Evolutionary conservation across 176 grass and related monocot genomes (phyloP), one percentile per base, ranked within the genome.

Genomic region (Hsuehochloa calcarea): DNA sequence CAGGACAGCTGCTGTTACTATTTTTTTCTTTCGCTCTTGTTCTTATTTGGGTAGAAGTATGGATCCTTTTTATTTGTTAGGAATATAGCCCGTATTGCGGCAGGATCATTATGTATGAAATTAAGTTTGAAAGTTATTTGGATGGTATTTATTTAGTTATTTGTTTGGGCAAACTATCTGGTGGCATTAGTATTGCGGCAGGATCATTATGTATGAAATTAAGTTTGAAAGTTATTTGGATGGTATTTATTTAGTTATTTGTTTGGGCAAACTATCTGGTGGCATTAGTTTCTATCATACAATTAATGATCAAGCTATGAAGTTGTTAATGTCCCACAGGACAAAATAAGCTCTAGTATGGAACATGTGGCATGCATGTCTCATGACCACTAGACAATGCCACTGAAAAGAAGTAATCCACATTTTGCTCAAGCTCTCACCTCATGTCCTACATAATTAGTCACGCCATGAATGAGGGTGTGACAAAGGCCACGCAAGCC

Each of bases 161-260:
- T 85, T 65, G 31, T 85, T 35, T 85, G 25, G 45, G 82, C 16
- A 75, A 77, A 23, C 26, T 50, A 10, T 38, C 46, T 22, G 12
- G 16, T n/a, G n/a, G n/a, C n/a, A n/a, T n/a, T n/a, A n/a, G 38
- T 47, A 78, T 55, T 44, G 66, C 27, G 8, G 5, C 37, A 35
- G 40, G 13, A 40, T 16, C 41, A 71, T 3, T 47, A 19, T 29
- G 31, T 39, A 51, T 8, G 22, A 64, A 72, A 62, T 50, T 23
- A 65, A 72, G 34, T 52, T 14, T 68, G 0, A 37, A 37, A 37
- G 37, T 37, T n/a, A n/a, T n/a, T n/a, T n/a, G n/a, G n/a, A n/a
- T n/a, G n/a, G n/a, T n/a, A n/a, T n/a, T n/a, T n/a, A 31, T 80
- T 80, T 3, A 52, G 7, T 37, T 5, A 43, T 51, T 85, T 65